Conservation (phyloP, 768 basidiomycete genomes). For the Russula lepida region DNA sequence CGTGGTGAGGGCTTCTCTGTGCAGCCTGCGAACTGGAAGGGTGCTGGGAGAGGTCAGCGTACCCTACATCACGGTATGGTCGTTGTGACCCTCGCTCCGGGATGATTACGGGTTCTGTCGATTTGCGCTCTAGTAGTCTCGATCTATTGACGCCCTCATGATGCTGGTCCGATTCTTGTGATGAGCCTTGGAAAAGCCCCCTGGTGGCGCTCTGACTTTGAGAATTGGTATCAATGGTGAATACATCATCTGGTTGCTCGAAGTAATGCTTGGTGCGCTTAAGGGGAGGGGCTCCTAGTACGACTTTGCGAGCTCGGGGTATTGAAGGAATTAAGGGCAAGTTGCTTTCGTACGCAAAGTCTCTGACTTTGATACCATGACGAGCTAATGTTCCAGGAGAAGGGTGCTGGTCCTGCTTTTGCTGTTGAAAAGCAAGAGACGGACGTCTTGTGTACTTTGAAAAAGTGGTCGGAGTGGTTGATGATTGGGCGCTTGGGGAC, state of each 20-base stretch:
- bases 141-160: not conserved
- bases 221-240: conserved; percentile 9
- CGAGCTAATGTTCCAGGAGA: conserved; percentile 25
- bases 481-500: conserved; percentile 6
- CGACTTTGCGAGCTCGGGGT: conserved; percentile 40
- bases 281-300: conserved; percentile 32
- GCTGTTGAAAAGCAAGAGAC: conserved; percentile 4
- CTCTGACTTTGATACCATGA: conserved; percentile 38
- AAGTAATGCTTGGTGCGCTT: conserved; percentile 32
- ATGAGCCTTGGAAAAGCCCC: not conserved
- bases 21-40: conserved; percentile 8
- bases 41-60: conserved; percentile 12
- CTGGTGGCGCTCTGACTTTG: conserved; percentile 4
- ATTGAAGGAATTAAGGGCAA: conserved; percentile 53
- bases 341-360: conserved; percentile 64
- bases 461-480: not conserved
- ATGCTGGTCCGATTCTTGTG: not conserved
- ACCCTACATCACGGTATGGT: conserved; percentile 10
- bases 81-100: conserved; percentile 3
- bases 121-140: conserved; percentile 15
- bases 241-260: conserved; percentile 26
- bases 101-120: conserved; percentile 17
- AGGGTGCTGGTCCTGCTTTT: not conserved
- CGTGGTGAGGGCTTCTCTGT: not conserved
- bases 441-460: conserved; percentile 6